These are phyloP conservation scores for Auriculariales sp. DNA, from an alignment of 768 basidiomycete genomes.

Conservation along the genomic window DNA sequence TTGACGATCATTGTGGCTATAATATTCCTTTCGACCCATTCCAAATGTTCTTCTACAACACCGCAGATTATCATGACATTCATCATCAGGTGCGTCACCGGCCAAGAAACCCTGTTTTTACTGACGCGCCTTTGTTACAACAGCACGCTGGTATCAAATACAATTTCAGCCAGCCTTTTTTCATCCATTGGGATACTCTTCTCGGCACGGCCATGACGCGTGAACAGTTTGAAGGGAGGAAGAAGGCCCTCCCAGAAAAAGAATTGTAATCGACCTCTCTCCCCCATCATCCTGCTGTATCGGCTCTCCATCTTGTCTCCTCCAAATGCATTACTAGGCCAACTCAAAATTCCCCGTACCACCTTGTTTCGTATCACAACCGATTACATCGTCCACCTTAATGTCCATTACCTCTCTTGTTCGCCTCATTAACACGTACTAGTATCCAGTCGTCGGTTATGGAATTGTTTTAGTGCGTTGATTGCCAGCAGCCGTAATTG, in stretches of 20 bases:
- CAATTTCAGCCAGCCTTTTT: conserved; percentile 94
- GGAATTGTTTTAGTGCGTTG: no score
- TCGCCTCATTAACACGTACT: no score
- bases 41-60: conserved; percentile 74
- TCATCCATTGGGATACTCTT: conserved; percentile 82
- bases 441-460: no score
- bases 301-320: no score
- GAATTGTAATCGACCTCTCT: background rate
- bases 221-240: conserved; percentile 11
- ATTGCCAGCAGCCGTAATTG: no score
- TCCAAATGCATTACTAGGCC: no score
- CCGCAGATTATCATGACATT: conserved; percentile 95
- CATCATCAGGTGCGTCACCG: conserved; percentile 66
- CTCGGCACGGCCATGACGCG: conserved; percentile 77
- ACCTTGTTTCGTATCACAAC: no score
- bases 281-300: no score
- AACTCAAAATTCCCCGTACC: no score
- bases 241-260: conserved; percentile 3
- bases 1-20: conserved; percentile 94
- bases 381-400: no score
- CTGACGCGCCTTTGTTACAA: background rate
- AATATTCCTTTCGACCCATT: conserved; percentile 81
- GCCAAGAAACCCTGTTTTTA: background rate
- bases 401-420: no score
- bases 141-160: conserved; percentile 71